Conservation (phyloP, 495 filamentous ascomycete genomes). For the Neurospora hispaniola region DNA sequence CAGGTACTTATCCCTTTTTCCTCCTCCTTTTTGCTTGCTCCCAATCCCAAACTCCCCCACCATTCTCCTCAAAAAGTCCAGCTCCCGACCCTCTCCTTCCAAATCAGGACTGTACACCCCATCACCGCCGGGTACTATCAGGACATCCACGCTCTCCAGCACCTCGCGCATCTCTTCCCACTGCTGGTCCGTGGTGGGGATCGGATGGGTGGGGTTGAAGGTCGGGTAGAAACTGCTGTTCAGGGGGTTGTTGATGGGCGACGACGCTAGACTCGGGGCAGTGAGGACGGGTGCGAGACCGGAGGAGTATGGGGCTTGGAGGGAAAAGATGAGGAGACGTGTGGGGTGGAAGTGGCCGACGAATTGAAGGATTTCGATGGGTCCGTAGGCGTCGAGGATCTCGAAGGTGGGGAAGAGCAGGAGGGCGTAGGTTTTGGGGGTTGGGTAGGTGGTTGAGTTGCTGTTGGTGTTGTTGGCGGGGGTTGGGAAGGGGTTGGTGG, state of each 20-base stretch:
- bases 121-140: constrained; percentile 46
- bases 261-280: constrained; percentile 3
- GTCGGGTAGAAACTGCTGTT: constrained; percentile 23
- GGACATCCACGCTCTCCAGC: constrained; percentile 36
- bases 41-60: constrained; percentile 10
- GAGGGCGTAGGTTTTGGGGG: constrained; percentile 7
- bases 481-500: neutral
- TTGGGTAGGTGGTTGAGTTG: neutral
- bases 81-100: neutral
- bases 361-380: constrained; percentile 44
- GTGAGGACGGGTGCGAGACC: constrained; percentile 35
- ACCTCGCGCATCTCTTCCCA: constrained; percentile 1
- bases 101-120: neutral
- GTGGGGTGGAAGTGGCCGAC: constrained; percentile 28
- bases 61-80: constrained; percentile 24
- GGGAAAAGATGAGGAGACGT: constrained; percentile 32
- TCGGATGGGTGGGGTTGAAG: constrained; percentile 44
- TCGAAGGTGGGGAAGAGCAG: constrained; percentile 20
- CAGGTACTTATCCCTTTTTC: constrained; percentile 29
- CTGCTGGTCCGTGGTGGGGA: constrained; percentile 6
- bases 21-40: neutral
- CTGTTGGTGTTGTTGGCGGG: neutral
- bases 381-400: constrained; percentile 40
- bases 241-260: constrained; percentile 3
- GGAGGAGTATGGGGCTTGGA: constrained; percentile 8